These are phyloP conservation scores for Kalaharituber pfeilii DNA, from an alignment of 2,329 filamentous ascomycete genomes.

Conservation along the genomic window DNA sequence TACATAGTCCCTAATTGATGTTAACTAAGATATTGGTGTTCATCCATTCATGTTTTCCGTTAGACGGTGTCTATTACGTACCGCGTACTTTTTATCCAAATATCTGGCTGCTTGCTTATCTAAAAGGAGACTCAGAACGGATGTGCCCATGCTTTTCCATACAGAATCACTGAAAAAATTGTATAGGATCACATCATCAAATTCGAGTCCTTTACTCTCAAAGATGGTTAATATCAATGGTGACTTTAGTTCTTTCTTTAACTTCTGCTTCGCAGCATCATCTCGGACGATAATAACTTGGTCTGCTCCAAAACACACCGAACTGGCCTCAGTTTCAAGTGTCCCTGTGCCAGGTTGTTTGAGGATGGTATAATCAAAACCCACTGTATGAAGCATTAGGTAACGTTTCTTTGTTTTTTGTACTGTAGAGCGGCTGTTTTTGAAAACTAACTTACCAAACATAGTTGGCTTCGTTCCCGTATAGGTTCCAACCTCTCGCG, in stretches of 20 bases:
- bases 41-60: too few relatives aligned
- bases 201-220: conserved; percentile 27
- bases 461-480: conserved; percentile 11
- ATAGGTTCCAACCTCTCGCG: conserved; percentile 9
- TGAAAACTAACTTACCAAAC: neutral
- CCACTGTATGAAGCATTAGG: neutral
- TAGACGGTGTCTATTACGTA: too few relatives aligned
- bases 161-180: conserved; percentile 20
- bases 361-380: neutral
- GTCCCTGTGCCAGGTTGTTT: neutral
- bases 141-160: neutral
- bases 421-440: neutral
- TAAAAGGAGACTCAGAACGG: neutral
- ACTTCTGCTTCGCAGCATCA: conserved; percentile 17
- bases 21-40: too few relatives aligned
- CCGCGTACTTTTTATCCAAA: neutral
- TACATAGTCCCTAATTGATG: neutral
- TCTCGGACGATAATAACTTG: conserved; percentile 26
- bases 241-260: conserved; percentile 19
- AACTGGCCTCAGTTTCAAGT: neutral
- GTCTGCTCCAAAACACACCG: conserved; percentile 21
- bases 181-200: conserved; percentile 26
- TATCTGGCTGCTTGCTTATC: neutral
- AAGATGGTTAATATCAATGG: conserved; percentile 24
- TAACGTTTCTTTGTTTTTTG: neutral